phyloP scores from a whole-genome alignment of 108 stramenopile genomes.

The Bacterosira constricta region DNA sequence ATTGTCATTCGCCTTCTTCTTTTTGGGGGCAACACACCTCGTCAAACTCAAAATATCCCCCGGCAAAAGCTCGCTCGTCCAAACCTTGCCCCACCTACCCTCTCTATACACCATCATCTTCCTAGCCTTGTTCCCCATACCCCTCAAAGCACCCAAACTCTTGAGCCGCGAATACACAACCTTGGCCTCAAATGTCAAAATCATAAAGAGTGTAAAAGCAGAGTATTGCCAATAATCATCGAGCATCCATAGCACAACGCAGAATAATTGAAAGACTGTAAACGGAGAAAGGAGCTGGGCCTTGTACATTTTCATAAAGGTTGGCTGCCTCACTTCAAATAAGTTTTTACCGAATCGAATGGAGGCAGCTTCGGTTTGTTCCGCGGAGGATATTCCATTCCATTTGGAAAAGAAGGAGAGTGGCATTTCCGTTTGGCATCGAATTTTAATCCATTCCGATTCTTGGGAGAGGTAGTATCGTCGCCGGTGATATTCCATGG shows the following conservation, averaged over 20 bases:
- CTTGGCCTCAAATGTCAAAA: slow-evolving; percentile 91
- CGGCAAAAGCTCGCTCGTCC: slow-evolving; percentile 86
- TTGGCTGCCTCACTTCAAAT: slow-evolving; percentile 87
- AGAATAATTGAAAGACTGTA: slow-evolving; percentile 94
- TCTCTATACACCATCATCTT: slow-evolving; percentile 78
- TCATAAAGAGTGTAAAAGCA: slow-evolving; percentile 93
- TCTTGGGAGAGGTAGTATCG: slow-evolving; percentile 62
- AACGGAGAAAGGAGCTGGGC: slow-evolving; percentile 91
- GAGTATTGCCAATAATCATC: slow-evolving; percentile 95
- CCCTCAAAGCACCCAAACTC: slow-evolving; percentile 62
- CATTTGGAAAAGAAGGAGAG: slow-evolving; percentile 69
- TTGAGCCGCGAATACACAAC: slow-evolving; percentile 90
- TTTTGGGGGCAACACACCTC: slow-evolving; percentile 46
- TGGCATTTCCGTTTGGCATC: slow-evolving; percentile 84
- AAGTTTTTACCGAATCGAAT: slow-evolving; percentile 90
- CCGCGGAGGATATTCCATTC: slow-evolving; percentile 67
- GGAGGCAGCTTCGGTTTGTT: slow-evolving; percentile 68
- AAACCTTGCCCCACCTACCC: slow-evolving; percentile 66
- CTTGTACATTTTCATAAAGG: slow-evolving; percentile 94
- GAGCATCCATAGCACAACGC: slow-evolving; percentile 92
- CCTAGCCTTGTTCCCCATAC: slow-evolving; percentile 81
- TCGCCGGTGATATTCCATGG: slow-evolving; percentile 92
- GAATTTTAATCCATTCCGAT: slow-evolving; percentile 84
- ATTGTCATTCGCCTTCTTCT: slow-evolving; percentile 43
- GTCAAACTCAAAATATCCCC: slow-evolving; percentile 94